phyloP scores from a whole-genome alignment of 306 rosid species.

The Pyrus pyrifolia region DNA sequence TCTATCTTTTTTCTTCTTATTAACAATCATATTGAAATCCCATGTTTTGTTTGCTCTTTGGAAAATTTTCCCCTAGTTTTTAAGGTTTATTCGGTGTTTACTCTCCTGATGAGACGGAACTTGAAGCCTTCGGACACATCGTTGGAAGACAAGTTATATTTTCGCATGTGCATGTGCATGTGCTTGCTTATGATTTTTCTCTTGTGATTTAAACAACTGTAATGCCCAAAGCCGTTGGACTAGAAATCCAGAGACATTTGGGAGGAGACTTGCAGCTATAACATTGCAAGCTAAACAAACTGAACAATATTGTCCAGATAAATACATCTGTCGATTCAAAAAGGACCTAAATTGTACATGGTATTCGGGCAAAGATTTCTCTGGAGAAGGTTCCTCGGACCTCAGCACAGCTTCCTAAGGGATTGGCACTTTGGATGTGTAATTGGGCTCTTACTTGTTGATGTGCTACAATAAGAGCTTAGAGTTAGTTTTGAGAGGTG shows the following conservation, averaged over 20 bases:
- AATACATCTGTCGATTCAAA: background rate
- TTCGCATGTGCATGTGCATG: background rate
- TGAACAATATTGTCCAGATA: background rate
- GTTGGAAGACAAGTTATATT: background rate
- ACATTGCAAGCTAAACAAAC: background rate
- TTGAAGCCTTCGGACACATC: no score
- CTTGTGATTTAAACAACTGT: no score
- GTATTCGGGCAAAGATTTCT: no score
- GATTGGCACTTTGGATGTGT: no score
- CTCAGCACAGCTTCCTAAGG: no score
- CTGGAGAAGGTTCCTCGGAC: no score
- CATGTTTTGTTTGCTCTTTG: background rate
- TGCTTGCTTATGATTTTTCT: background rate
- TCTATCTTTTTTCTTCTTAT: background rate
- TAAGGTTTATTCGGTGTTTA: background rate
- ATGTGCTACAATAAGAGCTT: no score
- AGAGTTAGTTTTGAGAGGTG: no score
- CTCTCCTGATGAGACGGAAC: no score
- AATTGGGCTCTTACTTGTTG: no score
- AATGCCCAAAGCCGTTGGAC: background rate
- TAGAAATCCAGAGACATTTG: background rate
- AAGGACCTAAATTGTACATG: background rate
- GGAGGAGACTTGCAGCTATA: background rate
- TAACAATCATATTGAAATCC: background rate
- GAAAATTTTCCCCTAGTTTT: background rate